phyloP scores from a whole-genome alignment of 257 asterid genomes.

The Mentha longifolia region DNA sequence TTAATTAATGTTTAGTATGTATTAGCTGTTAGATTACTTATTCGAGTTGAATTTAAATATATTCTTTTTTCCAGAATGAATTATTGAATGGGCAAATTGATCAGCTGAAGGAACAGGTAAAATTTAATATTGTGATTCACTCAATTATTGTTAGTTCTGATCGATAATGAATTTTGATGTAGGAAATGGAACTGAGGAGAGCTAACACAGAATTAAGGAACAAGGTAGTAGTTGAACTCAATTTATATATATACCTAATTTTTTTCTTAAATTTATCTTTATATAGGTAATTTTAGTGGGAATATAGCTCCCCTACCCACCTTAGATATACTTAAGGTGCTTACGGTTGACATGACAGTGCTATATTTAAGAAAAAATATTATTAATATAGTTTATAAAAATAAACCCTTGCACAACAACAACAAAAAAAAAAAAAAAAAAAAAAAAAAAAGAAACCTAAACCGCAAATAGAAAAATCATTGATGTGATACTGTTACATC shows the following conservation, averaged over 20 bases:
- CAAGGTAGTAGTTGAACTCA: conserved; percentile 38
- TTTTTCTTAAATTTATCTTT: background rate
- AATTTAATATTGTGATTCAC: background rate
- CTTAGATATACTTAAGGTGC: no score
- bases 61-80: conserved; percentile 36
- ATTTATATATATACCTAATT: background rate
- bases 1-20: background rate
- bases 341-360: no score
- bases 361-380: no score
- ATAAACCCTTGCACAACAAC: no score
- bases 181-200: conserved; percentile 48
- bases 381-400: no score
- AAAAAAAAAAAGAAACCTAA: no score
- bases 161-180: conserved; percentile 8
- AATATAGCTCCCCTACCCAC: no score
- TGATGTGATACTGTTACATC: no score
- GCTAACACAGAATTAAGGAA: conserved; percentile 50
- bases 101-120: conserved; percentile 55
- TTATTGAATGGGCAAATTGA: conserved; percentile 47
- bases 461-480: no score
- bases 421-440: no score
- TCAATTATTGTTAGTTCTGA: background rate
- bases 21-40: background rate
- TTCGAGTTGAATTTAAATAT: background rate
- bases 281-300: no score